These are phyloP conservation scores for Citrus medica DNA, from an alignment of 345 rosid genomes.

Conservation along the genomic window DNA sequence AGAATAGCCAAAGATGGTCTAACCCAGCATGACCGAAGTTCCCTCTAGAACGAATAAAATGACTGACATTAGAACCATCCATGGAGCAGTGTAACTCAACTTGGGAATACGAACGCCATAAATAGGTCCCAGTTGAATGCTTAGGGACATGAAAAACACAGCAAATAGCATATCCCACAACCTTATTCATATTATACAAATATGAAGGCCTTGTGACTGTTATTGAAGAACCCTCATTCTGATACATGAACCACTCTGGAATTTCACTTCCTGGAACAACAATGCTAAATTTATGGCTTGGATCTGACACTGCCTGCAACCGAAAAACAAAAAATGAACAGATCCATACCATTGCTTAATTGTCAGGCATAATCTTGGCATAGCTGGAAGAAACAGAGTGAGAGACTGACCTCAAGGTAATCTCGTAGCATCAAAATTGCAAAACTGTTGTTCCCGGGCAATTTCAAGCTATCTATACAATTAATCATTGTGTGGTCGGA, in stretches of 20 bases:
- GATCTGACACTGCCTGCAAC: background rate
- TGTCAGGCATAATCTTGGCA: background rate
- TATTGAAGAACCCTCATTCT: background rate
- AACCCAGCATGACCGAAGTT: no score
- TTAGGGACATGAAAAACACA: background rate
- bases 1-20: no score
- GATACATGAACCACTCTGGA: conserved; percentile 11
- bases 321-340: background rate
- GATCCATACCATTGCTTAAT: background rate
- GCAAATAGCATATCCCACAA: background rate
- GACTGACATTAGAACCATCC: no score
- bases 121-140: background rate
- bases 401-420: background rate
- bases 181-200: no score
- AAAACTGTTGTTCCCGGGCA: background rate
- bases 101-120: background rate
- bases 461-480: conserved; percentile 4
- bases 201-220: background rate
- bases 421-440: background rate
- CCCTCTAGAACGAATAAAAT: no score
- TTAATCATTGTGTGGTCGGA: background rate
- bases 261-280: conserved; percentile 4
- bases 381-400: background rate
- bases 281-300: conserved; percentile 10
- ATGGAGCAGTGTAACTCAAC: no score